Evolutionary conservation across 2,329 filamentous ascomycete species (phyloP), one percentile per base, ranked within the genome.

Genomic region (Curvularia hawaiiensis): DNA sequence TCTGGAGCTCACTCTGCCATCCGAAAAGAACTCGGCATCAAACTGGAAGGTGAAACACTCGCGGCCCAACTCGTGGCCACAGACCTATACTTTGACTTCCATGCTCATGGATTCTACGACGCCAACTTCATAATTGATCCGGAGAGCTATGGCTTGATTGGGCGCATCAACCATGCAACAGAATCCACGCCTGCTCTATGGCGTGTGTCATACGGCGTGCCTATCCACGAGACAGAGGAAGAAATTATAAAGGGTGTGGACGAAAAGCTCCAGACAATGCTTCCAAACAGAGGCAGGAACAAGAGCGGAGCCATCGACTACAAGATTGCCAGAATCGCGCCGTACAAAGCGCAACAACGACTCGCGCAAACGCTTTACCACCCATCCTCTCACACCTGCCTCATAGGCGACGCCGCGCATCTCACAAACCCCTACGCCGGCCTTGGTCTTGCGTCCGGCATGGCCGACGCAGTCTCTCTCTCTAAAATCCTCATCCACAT

Each of bases 281-380:
- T 78, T 6, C 75, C 75, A 6, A 18, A 55, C 1, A 64, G 65
- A 24, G 22, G 63, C 6, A 70, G 59, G 0, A 60, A 67, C 0
- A 58, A 66, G 8, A 11, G 64, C 1, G 65, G 51, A 8, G 63
- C 58, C 0, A 58, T 56, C 3, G 54, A 3, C 1, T 79, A 76
- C 47, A 59, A 72, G 16, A 63, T 79, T 2, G 63, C 72, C 30
- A 60, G 73, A 18, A 62, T 77, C 12, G 77, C 77, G 18, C 71
- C 77, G 8, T 79, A 79, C 54, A 76, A 76, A 52, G 76, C 77
- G 24, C 77, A 79, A 58, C 77, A 79, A 60, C 63, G 75, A 0
- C 75, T 73, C 39, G 75, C 70, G 2, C 54, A 67, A 1, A 66
- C 61, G 5, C 68, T 79, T 28, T 71, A 59, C 40, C 44, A 56